Percentiles rank a stretch among this genome's conserved stretches.
phyloP scores from a whole-genome alignment of 306 rosid genomes.

The Cucurbita ficifolia region DNA sequence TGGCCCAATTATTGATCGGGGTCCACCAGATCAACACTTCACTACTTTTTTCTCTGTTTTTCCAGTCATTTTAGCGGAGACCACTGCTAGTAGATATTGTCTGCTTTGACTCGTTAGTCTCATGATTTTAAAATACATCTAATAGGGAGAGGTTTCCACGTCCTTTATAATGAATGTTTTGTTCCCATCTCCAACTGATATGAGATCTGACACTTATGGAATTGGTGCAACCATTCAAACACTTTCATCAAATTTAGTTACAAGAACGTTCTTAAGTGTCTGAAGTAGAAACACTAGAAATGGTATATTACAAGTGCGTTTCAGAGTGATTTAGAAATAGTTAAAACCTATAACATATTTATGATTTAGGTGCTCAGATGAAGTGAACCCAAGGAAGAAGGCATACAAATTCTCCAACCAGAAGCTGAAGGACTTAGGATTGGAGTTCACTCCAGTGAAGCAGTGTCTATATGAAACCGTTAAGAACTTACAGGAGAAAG shows the following conservation, averaged over 20 bases:
- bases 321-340: too few species aligned
- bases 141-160: too few species aligned
- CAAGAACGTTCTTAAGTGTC: background rate
- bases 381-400: slow-evolving; percentile 56
- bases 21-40: background rate
- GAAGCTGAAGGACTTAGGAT: slow-evolving; percentile 61
- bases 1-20: background rate
- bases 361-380: slow-evolving; percentile 51
- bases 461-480: slow-evolving; percentile 75
- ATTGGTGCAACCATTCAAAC: too few species aligned
- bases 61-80: too few species aligned
- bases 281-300: background rate
- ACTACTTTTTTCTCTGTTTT: background rate
- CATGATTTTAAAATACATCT: too few species aligned
- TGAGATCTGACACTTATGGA: too few species aligned
- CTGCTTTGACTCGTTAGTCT: too few species aligned
- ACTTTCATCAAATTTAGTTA: background rate
- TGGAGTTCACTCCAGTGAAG: slow-evolving; percentile 59
- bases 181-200: too few species aligned
- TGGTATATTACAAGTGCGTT: too few species aligned
- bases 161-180: too few species aligned
- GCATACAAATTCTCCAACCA: slow-evolving; percentile 69
- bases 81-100: too few species aligned
- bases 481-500: slow-evolving; percentile 67
- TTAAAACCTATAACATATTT: too few species aligned